A percentile compares a stretch with the other conserved stretches of the same genome.
Evolutionary conservation across 1,284 basidiomycete species (phyloP).

Genomic region (Ganoderma meredithae): DNA sequence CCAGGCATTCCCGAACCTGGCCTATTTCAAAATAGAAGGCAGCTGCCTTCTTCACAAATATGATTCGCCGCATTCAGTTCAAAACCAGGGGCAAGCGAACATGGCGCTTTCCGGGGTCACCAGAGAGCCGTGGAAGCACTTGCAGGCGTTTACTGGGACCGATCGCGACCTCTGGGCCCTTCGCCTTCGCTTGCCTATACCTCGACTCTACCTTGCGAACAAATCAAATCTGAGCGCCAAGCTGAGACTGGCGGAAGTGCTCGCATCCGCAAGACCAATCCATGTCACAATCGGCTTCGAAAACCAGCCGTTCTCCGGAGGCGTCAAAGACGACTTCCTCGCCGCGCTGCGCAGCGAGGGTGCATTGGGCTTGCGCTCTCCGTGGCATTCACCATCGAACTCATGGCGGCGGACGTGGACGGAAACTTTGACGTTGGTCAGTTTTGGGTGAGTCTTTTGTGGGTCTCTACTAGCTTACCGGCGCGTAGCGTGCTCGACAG

Average conservation of each 20-base stretch:
- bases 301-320: neutral
- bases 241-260: neutral
- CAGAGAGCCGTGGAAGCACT: neutral
- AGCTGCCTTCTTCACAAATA: neutral
- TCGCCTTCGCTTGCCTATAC: neutral
- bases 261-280: neutral
- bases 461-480: no score
- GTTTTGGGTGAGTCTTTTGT: neutral
- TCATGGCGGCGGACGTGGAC: neutral
- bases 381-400: neutral
- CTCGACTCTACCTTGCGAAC: neutral
- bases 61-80: no score
- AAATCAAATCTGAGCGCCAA: no score
- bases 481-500: no score
- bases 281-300: neutral
- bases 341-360: neutral
- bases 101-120: no score
- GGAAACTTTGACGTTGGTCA: neutral
- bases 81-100: no score
- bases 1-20: neutral
- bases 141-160: neutral
- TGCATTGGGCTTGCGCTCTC: neutral
- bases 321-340: neutral
- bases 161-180: neutral
- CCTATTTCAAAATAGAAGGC: neutral